Evolutionary conservation across 1,139 yeast species (phyloP).

Genomic region (Candida sp.): DNA sequence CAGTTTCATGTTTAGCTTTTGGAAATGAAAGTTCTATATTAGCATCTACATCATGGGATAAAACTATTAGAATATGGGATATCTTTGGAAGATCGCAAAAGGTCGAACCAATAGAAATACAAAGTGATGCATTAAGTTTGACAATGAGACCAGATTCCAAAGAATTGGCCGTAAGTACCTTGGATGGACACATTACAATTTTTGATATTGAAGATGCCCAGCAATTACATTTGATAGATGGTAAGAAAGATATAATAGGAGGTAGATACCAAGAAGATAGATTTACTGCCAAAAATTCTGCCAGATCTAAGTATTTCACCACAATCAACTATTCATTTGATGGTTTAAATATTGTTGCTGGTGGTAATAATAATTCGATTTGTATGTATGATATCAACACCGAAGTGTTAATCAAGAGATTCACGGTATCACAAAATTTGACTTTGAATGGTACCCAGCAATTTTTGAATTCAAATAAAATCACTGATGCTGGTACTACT

Average conservation of each 20-base stretch:
- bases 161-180: constrained; percentile 81
- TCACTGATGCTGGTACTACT: constrained; percentile 84
- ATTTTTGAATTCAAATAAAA: constrained; percentile 69
- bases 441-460: constrained; percentile 85
- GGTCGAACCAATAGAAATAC: constrained; percentile 87
- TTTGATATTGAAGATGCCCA: constrained; percentile 83
- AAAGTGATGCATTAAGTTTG: constrained; percentile 81
- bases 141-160: constrained; percentile 91
- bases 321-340: constrained; percentile 85
- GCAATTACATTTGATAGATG: constrained; percentile 83
- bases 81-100: constrained; percentile 81
- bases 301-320: constrained; percentile 81
- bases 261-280: constrained; percentile 86
- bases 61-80: constrained; percentile 90
- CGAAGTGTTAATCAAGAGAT: constrained; percentile 79
- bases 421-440: constrained; percentile 86
- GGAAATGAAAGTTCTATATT: constrained; percentile 70
- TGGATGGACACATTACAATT: constrained; percentile 83
- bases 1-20: constrained; percentile 84
- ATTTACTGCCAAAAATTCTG: constrained; percentile 75
- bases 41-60: constrained; percentile 97
- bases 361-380: constrained; percentile 88
- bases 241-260: constrained; percentile 78
- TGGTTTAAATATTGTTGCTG: constrained; percentile 85
- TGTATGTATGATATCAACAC: constrained; percentile 88